Evolutionary conservation across 148 eudicot genomes (phyloP), one percentile per base, ranked within the genome.

Genomic region (Polygonum aviculare): DNA sequence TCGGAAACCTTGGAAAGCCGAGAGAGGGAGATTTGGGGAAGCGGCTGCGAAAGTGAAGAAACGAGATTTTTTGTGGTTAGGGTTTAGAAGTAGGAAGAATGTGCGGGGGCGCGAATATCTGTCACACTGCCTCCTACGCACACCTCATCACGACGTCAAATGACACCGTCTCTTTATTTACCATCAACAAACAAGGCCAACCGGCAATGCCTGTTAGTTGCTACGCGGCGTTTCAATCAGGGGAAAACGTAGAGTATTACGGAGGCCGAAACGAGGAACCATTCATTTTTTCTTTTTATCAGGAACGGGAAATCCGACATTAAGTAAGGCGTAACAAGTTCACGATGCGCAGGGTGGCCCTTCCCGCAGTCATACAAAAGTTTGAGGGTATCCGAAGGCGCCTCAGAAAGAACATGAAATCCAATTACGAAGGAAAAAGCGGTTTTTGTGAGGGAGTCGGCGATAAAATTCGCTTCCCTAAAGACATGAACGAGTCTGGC

Each of bases 31-130:
- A 36, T 67, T 67, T 36, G 38, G 44, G 19, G 16, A 3, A 11
- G 72, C 44, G 72, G 72, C 72, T 67, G 72, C 72, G 44, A 16
- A 54, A 38, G 36, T 35, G 72, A 36, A 7, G 72, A 67, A 31
- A 16, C 45, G 72, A 67, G 72, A 67, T 36, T 67, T 36, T 67
- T 36, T 35, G 9, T 35, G 45, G 21, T 67, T 67, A 67, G 72
- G 72, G 72, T 67, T 67, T 36, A 15, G 41, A 5, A 36, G 16
- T 26, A 26, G 31, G 31, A 5, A 55, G 26, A 19, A 19, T 55
- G n/a, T 21, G 47, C 47, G 9, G 9, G 60, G 19, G 71, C 19
- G 71, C 41, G 41, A 65, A 65, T 36, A 65, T 65, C 60, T 51
- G 57, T 15, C 57, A n/a, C 1, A 2, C 60, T 54, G 35, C 38